A percentile compares a stretch with the other conserved stretches of the same genome.
Conservation (phyloP, 2,329 filamentous ascomycete species). For the Diaporthe eres region DNA sequence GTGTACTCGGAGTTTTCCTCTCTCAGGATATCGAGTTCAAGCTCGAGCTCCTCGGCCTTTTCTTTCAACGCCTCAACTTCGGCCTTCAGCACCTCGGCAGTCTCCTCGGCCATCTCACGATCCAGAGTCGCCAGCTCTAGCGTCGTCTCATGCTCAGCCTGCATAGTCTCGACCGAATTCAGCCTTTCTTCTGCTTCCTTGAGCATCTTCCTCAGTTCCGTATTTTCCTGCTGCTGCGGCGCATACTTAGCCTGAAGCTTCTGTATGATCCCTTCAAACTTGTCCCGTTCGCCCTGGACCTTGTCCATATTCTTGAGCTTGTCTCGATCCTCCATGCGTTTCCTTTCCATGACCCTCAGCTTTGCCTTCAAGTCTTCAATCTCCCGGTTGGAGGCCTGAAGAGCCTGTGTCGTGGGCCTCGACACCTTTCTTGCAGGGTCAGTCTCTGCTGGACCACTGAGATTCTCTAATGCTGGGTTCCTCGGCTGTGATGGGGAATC, state of each 20-base stretch:
- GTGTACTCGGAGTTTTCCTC: slow-evolving; percentile 90
- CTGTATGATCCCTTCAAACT: slow-evolving; percentile 87
- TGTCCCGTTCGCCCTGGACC: slow-evolving; percentile 81
- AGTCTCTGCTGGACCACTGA: slow-evolving; percentile 55
- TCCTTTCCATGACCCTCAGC: slow-evolving; percentile 88
- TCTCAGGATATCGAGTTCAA: slow-evolving; percentile 88
- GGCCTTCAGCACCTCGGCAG: slow-evolving; percentile 83
- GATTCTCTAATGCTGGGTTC: slow-evolving; percentile 66
- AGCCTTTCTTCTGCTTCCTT: slow-evolving; percentile 81
- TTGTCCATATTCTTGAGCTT: slow-evolving; percentile 84
- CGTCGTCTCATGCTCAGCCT: slow-evolving; percentile 87
- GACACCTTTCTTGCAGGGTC: slow-evolving; percentile 49
- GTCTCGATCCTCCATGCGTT: slow-evolving; percentile 87
- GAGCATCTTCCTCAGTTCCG: slow-evolving; percentile 80
- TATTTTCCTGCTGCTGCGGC: slow-evolving; percentile 84
- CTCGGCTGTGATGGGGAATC: slow-evolving; percentile 64
- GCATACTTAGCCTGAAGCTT: slow-evolving; percentile 93
- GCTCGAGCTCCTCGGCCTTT: slow-evolving; percentile 85
- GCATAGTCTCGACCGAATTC: slow-evolving; percentile 78
- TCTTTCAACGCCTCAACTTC: slow-evolving; percentile 84
- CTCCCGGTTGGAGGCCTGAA: slow-evolving; percentile 69
- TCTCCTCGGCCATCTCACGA: slow-evolving; percentile 96
- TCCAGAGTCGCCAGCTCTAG: slow-evolving; percentile 92
- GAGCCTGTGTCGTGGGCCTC: slow-evolving; percentile 39
- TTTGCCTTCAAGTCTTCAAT: slow-evolving; percentile 92